Percentiles rank a stretch among this genome's conserved stretches.
Evolutionary conservation across 2,329 filamentous ascomycete genomes (phyloP).

Genomic region (Fusarium falciforme): DNA sequence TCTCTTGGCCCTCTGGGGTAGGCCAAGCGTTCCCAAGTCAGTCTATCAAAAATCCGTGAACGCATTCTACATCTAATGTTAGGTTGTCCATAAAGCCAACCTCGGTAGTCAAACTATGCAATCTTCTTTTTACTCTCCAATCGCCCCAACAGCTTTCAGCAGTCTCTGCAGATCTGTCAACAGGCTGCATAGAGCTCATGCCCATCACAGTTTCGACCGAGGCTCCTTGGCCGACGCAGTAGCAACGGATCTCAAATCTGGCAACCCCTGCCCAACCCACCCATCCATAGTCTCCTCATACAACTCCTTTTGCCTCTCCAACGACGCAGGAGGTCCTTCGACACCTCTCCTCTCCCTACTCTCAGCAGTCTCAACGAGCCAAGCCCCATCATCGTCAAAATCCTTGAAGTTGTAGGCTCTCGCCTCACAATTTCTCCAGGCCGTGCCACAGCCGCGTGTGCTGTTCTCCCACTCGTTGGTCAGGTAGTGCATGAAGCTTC

Average conservation of each 20-base stretch:
- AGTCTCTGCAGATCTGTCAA: not conserved
- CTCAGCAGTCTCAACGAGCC: slow-evolving; percentile 27
- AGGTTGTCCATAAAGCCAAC: not conserved
- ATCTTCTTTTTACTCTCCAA: not conserved
- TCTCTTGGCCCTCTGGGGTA: not conserved
- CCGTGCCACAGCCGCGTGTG: slow-evolving; percentile 11
- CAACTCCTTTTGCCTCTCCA: slow-evolving; percentile 18
- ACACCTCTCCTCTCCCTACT: slow-evolving; percentile 22
- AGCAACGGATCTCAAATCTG: slow-evolving; percentile 20
- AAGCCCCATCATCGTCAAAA: slow-evolving; percentile 25
- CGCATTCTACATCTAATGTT: not conserved
- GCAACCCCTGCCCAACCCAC: slow-evolving; percentile 28
- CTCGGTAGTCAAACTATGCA: not conserved
- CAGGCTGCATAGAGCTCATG: fast-evolving
- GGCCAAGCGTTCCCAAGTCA: no score
- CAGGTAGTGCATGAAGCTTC: slow-evolving; percentile 33
- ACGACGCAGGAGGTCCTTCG: slow-evolving; percentile 5
- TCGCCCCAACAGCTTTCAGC: not conserved
- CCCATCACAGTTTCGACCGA: slow-evolving; percentile 7
- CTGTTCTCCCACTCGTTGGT: slow-evolving; percentile 36
- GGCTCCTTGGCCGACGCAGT: slow-evolving; percentile 16
- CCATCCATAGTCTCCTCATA: slow-evolving; percentile 30
- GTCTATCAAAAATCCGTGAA: no score
- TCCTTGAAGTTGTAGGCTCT: slow-evolving; percentile 26
- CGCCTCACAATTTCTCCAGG: slow-evolving; percentile 32